Base-by-base conservation (phyloP, 768 basidiomycete species). In the Phylloporus arenicola region DNA sequence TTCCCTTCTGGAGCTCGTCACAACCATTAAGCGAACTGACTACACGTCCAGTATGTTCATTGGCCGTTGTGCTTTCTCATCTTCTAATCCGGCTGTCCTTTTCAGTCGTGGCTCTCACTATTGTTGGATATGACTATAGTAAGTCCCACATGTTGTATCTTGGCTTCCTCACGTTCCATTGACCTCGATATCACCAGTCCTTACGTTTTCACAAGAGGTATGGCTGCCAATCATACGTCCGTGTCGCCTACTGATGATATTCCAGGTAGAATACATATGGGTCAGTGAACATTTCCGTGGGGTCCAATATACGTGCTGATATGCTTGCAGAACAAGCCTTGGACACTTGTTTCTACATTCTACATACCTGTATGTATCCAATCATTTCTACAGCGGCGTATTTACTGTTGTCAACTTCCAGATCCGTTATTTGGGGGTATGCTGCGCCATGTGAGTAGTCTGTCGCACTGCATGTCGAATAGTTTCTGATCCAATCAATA, bases 281-380 rank as follows among this genome's bases (percentile, higher is more conserved):
- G 57, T 57, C 3, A 11, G 55, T 3, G 10, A 2, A 20, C 6
- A 29, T 10, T 17, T 13, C 27, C 12, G 0, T 37, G 19, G 38
- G n/a, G n/a, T 1, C 3, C 5, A 2, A 22, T 12, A 19, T 2
- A 14, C 16, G 6, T 19, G 2, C 43, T 57, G 27, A 53, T 25
- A 4, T 13, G 4, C 3, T 4, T 16, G 11, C 16, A 58, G 57
- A 31, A 2, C 9, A 58, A 43, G 29, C 47, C 47, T 0, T 58
- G 57, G 57, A 41, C 45, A 6, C 22, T 6, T 39, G 42, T 58
- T 6, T 58, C 57, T 0, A 51, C 52, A 9, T 41, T 41, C 14
- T 41, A 14, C 8, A 16, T 25, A 9, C 24, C 10, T 8, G 41
- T 42, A n/a, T 10, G 41, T 14, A 25, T 11, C 14, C 41, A 13